Base-by-base conservation (phyloP, 2,329 filamentous ascomycete species). In the Claviceps quebecensis region DNA sequence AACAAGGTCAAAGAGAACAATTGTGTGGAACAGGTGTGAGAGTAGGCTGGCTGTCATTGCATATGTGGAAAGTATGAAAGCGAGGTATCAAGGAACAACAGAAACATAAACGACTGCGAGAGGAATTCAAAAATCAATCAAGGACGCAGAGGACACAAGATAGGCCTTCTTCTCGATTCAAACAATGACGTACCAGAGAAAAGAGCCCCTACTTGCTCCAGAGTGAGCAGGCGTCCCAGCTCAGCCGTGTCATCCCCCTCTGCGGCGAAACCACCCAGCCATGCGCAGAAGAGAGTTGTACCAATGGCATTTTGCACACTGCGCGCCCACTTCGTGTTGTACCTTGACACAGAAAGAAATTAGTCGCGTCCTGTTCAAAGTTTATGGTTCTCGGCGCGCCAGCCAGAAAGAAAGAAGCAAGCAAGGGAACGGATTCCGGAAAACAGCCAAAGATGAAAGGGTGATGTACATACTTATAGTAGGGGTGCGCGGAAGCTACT, bases 281-380 rank as follows among this genome's bases (percentile, higher is more conserved):
- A 97, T 50, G 81, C 84, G 54, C 71, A 73, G 57, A 79, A 68
- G 50, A 83, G 65, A 50, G 78, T 70, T 1, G 73, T 74, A 56
- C 68, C 73, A 70, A 76, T 76, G 77, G 87, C 79, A 65, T 87
- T 87, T 67, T 97, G 91, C 51, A 96, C 72, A 61, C 86, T 81
- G 53, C 87, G 80, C 29, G 81, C 78, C 93, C 93, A 98, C 65
- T 88, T 80, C 52, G 75, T 72, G 68, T 96, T 96, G 73, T 94
- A 83, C 59, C 80, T 83, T 9, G n/a, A 5, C 29, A 34, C 29
- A 34, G 29, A 34, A 34, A 34, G 8, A 13, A 5, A 37, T 41
- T 16, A 23, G 36, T 37, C 6, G 9, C 7, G 43, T 45, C 22
- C 34, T 46, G n/a, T 16, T 1, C 1, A 8, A 34, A 3, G 16